Evolutionary conservation across 345 rosid genomes (phyloP).

Genomic region (Syzygium oleosum): DNA sequence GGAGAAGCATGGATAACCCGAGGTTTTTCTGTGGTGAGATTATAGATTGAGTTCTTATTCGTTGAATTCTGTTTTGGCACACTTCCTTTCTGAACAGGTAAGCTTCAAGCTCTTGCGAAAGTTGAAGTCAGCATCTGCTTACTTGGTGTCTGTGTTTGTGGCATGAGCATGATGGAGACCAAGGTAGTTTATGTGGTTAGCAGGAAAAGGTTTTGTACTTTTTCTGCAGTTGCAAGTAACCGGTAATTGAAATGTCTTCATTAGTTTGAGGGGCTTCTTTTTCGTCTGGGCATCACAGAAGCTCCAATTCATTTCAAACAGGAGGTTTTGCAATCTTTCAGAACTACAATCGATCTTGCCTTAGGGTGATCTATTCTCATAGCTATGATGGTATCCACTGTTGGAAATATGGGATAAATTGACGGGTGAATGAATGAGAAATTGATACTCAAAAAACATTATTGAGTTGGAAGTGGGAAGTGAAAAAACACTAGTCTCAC

Average conservation of each 20-base stretch:
- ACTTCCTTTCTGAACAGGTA: conserved; percentile 97
- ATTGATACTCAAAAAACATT: too few relatives aligned
- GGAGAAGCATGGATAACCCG: not conserved
- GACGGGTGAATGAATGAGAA: too few relatives aligned
- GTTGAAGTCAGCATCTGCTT: not conserved
- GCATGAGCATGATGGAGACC: not conserved
- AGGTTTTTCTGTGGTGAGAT: conserved; percentile 20
- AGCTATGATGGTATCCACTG: too few relatives aligned
- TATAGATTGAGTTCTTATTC: conserved; percentile 94
- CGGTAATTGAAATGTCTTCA: not conserved
- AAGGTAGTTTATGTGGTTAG: not conserved
- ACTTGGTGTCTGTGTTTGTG: not conserved
- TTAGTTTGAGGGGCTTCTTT: not conserved
- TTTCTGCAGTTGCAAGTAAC: not conserved
- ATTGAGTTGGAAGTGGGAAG: too few relatives aligned
- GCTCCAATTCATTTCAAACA: too few relatives aligned
- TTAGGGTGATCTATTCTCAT: too few relatives aligned
- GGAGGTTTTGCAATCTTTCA: too few relatives aligned
- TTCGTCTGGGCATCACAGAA: not conserved
- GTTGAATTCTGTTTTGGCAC: conserved; percentile 92
- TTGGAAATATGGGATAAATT: too few relatives aligned
- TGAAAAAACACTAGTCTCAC: too few relatives aligned
- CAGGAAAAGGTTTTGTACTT: not conserved
- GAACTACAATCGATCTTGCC: too few relatives aligned
- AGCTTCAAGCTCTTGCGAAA: not conserved